Base-by-base conservation (phyloP, 306 rosid species). In the Acacia acuminata region DNA sequence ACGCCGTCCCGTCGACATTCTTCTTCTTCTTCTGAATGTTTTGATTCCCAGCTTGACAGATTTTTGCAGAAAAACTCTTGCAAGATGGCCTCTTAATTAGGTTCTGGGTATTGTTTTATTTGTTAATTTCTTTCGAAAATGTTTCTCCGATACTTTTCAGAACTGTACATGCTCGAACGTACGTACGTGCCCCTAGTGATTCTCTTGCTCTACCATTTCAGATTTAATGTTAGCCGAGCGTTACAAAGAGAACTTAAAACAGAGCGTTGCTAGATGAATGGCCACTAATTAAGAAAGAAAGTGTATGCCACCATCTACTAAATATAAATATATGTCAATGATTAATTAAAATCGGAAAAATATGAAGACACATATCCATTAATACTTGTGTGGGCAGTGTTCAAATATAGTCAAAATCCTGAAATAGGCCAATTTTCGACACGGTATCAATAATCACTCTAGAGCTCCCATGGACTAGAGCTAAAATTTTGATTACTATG, bases 251-350 rank as follows among this genome's bases (percentile, higher is more conserved):
- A n/a, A 45, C 58, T 45, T 45, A 40, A 67, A 16, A 67, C 73
- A 38, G 27, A 69, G 51, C 53, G 53, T 70, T 40, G 53, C 30
- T 22, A 70, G 34, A 72, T 72, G 60, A 47, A 72, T 72, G 76
- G 76, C 24, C 43, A 25, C 76, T 72, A 38, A 38, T 38, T 38
- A 47, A 72, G 30, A 27, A 25, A 45, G 60, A 44, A 38, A 32
- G 58, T 71, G 56, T 17, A 71, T 24, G n/a, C 38, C 40, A 71
- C 56, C 76, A 14, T 71, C 48, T 45, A 44, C 58, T 22, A 71
- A 71, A 71, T 71, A 44, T 40, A 44, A 71, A 70, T n/a, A 20
- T 68, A 68, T 16, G 10, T 68, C 19, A 19, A 40, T 19, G 24
- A 48, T 48, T 1, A 3, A 32, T 17, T 32, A 34, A 36, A 68